phyloP scores from a whole-genome alignment of 371 early-diverging fungal genomes.

The Mortierella sp. region DNA sequence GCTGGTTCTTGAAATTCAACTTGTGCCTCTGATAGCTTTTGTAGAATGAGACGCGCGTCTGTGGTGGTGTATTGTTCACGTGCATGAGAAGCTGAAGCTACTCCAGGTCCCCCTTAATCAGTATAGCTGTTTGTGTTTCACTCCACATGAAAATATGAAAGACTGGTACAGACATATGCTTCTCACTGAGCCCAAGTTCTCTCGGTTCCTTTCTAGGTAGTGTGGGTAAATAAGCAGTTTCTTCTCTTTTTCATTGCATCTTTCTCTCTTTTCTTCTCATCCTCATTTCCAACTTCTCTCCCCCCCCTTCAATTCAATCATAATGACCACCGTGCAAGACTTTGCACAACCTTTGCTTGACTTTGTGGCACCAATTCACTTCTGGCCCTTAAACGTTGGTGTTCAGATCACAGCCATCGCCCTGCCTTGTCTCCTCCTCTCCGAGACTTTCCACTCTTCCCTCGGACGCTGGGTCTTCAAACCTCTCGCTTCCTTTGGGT shows the following conservation, averaged over 20 bases:
- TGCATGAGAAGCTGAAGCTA: no score
- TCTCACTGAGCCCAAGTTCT: neutral
- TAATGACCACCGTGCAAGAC: conserved; percentile 7
- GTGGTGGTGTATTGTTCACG: no score
- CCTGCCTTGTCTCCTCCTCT: conserved; percentile 44
- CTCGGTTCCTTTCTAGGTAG: neutral
- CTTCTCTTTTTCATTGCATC: neutral
- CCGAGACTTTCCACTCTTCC: conserved; percentile 32
- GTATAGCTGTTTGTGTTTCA: neutral
- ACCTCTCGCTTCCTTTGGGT: conserved; percentile 50
- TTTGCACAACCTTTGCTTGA: conserved; percentile 25
- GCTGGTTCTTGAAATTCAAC: neutral
- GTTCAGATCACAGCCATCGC: conserved; percentile 52
- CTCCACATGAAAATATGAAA: neutral
- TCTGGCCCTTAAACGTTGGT: conserved; percentile 41
- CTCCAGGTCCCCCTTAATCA: neutral
- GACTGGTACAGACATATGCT: neutral
- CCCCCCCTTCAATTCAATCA: neutral
- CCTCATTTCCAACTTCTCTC: neutral
- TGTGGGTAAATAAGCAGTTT: neutral
- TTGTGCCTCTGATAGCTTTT: no score
- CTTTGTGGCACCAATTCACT: conserved; percentile 34
- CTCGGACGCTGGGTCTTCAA: conserved; percentile 50
- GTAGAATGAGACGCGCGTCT: no score
- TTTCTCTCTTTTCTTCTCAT: conserved; percentile 9